Conservation (phyloP, 2,329 filamentous ascomycete genomes). For the Graphilbum sp. region DNA sequence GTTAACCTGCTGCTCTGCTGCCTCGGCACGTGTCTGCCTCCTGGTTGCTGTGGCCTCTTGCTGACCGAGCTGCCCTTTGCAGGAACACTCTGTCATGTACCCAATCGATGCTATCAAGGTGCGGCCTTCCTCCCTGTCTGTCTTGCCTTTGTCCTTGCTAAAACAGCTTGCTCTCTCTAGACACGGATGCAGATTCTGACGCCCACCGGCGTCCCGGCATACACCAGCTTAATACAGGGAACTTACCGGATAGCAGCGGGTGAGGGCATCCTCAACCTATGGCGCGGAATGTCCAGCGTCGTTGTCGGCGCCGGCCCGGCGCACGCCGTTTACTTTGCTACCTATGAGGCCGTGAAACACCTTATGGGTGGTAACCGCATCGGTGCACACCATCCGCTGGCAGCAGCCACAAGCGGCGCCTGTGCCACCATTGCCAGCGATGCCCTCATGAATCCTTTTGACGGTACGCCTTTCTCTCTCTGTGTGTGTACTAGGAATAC, state of each 20-base stretch:
- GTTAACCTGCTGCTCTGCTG: too few species aligned
- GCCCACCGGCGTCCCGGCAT: slow-evolving; percentile 62
- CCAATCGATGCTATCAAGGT: slow-evolving; percentile 97
- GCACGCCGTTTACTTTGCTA: slow-evolving; percentile 95
- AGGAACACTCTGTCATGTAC: slow-evolving; percentile 99
- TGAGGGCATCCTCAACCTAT: slow-evolving; percentile 81
- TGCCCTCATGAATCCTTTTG: slow-evolving; percentile 98
- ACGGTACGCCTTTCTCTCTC: slow-evolving; percentile 43
- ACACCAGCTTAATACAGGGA: slow-evolving; percentile 80
- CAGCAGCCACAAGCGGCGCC: slow-evolving; percentile 89
- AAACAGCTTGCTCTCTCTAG: slow-evolving; percentile 35
- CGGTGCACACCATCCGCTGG: slow-evolving; percentile 79
- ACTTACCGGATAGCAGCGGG: slow-evolving; percentile 81
- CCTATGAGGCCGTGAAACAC: slow-evolving; percentile 95
- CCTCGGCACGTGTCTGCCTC: too few species aligned
- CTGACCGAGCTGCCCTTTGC: slow-evolving; percentile 1
- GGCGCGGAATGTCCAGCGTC: slow-evolving; percentile 93
- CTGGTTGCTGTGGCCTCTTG: too few species aligned
- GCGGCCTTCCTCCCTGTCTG: slow-evolving; percentile 6
- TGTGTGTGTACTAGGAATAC: too few species aligned
- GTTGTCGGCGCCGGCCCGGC: slow-evolving; percentile 89
- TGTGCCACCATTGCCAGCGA: slow-evolving; percentile 94
- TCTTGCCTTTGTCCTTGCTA: background rate
- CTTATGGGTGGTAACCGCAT: slow-evolving; percentile 81
- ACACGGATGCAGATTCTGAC: slow-evolving; percentile 97